Evolutionary conservation across 2,329 filamentous ascomycete genomes (phyloP), one percentile per base, ranked within the genome.

Genomic region (Colletotrichum costaricense): DNA sequence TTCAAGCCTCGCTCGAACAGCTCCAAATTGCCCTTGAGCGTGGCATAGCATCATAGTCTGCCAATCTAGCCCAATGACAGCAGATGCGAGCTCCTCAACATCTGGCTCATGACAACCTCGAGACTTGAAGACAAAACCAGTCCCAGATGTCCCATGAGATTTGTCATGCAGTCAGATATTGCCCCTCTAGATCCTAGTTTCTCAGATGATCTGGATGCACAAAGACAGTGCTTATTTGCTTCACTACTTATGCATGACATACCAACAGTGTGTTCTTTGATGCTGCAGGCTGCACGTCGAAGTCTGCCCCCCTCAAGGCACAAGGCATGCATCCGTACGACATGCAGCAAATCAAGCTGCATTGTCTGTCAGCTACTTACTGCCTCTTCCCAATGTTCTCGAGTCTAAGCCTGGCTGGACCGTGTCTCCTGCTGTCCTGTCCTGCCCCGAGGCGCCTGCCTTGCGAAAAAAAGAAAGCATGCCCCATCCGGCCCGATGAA

Each of bases 401-500:
- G 9, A 16, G 38, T 33, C 60, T 56, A 28, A 16, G 4, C 52
- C 38, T 33, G 60, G 42, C 42, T 49, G 19, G 42, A 19, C 42
- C 19, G 19, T 9, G 42, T 49, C 42, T 49, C 19, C 19, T 49
- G 42, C 42, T 22, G 30, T 26, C n/a, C 35, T 35, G 11, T 12
- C 33, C 33, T 12, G 33, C 33, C 33, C 3, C 12, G 1, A 1
- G 33, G 33, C 55, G 60, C 55, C n/a, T 19, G 38, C 19, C 24
- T 11, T 22, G 16, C 33, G 3, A 4, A 62, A 67, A 67, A 62
- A 64, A 72, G 54, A 33, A 72, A 69, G 16, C 46, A 28, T 56
- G n/a, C 4, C 42, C 8, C 12, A 9, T 19, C 2, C 70, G 70
- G 70, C 28, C 70, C 70, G 70, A 73, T n/a, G 42, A 42, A 73